These are phyloP conservation scores for Thuja plicata DNA, from an alignment of 83 land plant genomes.

Conservation along the genomic window DNA sequence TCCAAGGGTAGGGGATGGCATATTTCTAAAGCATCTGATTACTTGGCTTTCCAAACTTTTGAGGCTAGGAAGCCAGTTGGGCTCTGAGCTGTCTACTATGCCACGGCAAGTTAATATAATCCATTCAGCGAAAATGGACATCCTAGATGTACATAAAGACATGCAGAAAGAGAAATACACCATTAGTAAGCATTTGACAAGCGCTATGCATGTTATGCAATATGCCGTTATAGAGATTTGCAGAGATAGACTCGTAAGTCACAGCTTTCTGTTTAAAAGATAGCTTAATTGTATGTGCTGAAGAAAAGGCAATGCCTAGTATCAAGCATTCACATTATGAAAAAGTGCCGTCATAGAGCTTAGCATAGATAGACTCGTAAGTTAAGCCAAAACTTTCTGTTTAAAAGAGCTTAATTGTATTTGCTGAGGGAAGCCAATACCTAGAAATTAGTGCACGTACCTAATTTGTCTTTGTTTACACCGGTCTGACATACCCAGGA, in stretches of 20 bases:
- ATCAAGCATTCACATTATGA: neutral
- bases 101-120: neutral
- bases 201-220: neutral
- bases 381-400: neutral
- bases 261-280: too few species aligned
- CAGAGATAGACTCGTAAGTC: too few species aligned
- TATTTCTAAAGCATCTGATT: too few species aligned
- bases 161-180: neutral
- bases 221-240: too few species aligned
- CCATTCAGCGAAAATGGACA: neutral
- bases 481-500: neutral
- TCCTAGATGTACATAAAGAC: neutral
- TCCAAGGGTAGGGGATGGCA: too few species aligned
- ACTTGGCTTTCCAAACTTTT: too few species aligned
- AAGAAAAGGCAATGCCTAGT: too few species aligned
- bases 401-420: neutral
- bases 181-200: neutral
- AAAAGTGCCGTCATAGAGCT: neutral
- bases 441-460: slow-evolving; percentile 1
- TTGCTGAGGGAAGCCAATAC: neutral
- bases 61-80: too few species aligned
- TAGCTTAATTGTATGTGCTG: too few species aligned
- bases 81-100: too few species aligned
- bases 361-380: neutral
- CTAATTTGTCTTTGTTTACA: slow-evolving; percentile 3